Conservation (phyloP, 2,329 filamentous ascomycete species). For the Beauveria australis region DNA sequence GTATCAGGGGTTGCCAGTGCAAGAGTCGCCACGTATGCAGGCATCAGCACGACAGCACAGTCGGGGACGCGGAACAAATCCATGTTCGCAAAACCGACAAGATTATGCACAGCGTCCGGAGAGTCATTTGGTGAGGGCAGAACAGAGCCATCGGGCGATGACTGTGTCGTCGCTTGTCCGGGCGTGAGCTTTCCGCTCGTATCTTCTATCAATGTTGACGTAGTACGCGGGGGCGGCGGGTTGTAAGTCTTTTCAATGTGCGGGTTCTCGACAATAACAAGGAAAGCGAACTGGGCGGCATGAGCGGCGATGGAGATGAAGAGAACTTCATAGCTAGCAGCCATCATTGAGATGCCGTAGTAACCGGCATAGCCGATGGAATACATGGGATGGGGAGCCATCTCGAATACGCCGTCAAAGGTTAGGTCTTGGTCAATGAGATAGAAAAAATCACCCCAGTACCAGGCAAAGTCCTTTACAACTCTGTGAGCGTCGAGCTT, state of each 20-base stretch:
- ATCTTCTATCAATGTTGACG: conserved; percentile 27
- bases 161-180: conserved; percentile 15
- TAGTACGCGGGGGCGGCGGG: conserved; percentile 67
- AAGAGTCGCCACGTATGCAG: conserved; percentile 65
- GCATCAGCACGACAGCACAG: conserved; percentile 67
- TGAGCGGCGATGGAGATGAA: conserved; percentile 96
- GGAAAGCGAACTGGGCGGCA: conserved; percentile 86
- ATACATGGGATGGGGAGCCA: conserved; percentile 98
- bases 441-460: conserved; percentile 99
- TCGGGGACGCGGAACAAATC: conserved; percentile 86
- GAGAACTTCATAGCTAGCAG: conserved; percentile 92
- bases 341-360: conserved; percentile 97
- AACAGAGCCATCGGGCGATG: conserved; percentile 19
- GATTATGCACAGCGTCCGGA: conserved; percentile 68
- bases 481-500: conserved; percentile 96
- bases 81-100: conserved; percentile 75
- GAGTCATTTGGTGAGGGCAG: conserved; percentile 23
- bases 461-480: conserved; percentile 99
- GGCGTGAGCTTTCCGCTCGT: conserved; percentile 21
- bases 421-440: conserved; percentile 96
- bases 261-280: conserved; percentile 86
- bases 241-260: conserved; percentile 99
- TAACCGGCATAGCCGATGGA: conserved; percentile 96
- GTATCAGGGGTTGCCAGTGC: conserved; percentile 72
- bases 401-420: conserved; percentile 97